Evolutionary conservation across 148 eudicot genomes (phyloP), one percentile per base, ranked within the genome.

Genomic region (Vaccinium vitisidaea): DNA sequence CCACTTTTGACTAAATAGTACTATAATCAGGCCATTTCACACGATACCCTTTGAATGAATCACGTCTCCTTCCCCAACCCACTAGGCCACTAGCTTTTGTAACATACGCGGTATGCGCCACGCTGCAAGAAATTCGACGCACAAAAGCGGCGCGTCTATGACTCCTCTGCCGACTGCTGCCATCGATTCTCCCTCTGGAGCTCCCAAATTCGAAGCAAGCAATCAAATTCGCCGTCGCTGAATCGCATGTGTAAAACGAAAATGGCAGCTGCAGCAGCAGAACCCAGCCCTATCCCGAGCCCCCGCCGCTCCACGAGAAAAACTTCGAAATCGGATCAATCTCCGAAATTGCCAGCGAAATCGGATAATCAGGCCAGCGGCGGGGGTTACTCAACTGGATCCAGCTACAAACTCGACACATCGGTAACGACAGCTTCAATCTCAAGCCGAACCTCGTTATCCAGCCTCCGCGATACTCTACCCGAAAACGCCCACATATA

Each of bases 401-500:
- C 90, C 14, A 78, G 86, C 79, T 83, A 82, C 86, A 84, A 79
- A 13, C 87, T 89, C 63, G 86, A 80, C 82, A 53, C 82, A 52
- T 89, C 91, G 30, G 80, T 53, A 32, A 86, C 89, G 6, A 89
- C 93, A 8, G 88, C 93, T 5, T 86, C 93, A 16, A 15, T 73
- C 23, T 83, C 92, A 9, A 90, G 90, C 88, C 88, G 79, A 69
- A 46, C 87, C 1, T 92, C 98, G 16, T 85, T 96, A 12, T 84
- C 95, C 69, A 89, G 88, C 87, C 88, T 94, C 83, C 98, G 96
- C 10, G 86, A 85, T 4, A 89, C 93, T 8, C 88, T 94, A 23
- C 96, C 96, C 0, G 98, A 96, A 7, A 91, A 77, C 78, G 90
- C 98, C 4, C 89, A 84, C 75, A 84, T 96, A 23, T 94, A 96